phyloP scores from a whole-genome alignment of 371 early-diverging fungal genomes.

The Nematocida sp. region DNA sequence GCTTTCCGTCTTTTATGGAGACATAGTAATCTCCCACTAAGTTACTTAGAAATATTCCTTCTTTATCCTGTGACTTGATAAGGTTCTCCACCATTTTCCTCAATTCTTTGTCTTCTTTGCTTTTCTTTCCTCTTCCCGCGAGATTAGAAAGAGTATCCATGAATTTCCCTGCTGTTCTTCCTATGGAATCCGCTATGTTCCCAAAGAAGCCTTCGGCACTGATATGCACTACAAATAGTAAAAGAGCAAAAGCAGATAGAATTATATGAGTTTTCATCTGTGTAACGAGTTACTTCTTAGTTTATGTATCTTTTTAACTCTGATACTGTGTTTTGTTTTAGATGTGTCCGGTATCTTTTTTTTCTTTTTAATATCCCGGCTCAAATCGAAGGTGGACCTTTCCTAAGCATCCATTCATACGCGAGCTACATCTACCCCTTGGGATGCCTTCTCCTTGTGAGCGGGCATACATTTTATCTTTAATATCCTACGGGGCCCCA shows the following conservation, averaged over 20 bases:
- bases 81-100: constrained; percentile 2
- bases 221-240: too few species aligned
- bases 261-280: too few species aligned
- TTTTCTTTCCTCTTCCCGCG: background rate
- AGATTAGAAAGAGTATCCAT: background rate
- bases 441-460: background rate
- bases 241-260: too few species aligned
- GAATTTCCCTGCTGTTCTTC: too few species aligned
- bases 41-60: constrained; percentile 19
- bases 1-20: constrained; percentile 6
- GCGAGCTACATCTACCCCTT: background rate
- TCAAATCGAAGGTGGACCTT: background rate
- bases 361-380: constrained; percentile 15
- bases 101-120: background rate
- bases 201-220: too few species aligned
- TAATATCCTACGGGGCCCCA: background rate
- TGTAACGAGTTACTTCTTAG: background rate
- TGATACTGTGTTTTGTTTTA: constrained; percentile 53
- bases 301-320: constrained; percentile 37
- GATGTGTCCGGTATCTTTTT: constrained; percentile 13
- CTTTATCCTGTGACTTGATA: background rate
- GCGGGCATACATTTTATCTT: background rate
- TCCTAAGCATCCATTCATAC: background rate
- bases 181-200: too few species aligned
- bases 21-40: constrained; percentile 21